phyloP scores from a whole-genome alignment of 306 rosid genomes.

The Pyrus communis region DNA sequence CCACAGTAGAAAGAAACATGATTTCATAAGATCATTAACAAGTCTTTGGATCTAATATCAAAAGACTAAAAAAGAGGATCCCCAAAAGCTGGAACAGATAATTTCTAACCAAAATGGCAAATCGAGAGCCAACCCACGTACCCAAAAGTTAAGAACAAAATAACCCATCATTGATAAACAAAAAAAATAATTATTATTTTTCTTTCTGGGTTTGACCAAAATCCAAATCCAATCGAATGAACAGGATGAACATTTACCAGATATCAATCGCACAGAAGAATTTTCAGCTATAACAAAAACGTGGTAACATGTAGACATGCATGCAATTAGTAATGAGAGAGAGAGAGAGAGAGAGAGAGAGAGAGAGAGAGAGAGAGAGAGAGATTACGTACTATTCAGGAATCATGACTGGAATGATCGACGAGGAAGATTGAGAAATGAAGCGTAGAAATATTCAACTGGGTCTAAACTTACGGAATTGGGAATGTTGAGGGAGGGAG shows the following conservation, averaged over 20 bases:
- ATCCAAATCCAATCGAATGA: constrained; percentile 1
- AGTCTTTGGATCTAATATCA: no score
- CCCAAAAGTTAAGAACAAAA: not conserved
- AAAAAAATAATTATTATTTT: not conserved
- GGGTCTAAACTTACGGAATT: not conserved
- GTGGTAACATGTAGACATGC: not conserved
- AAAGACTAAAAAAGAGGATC: not conserved
- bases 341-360: constrained; percentile 3
- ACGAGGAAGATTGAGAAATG: constrained; percentile 1
- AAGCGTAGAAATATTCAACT: not conserved
- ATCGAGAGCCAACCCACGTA: not conserved
- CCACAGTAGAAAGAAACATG: no score
- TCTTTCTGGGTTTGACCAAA: not conserved
- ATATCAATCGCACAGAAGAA: not conserved
- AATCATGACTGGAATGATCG: constrained; percentile 39
- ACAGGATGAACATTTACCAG: not conserved
- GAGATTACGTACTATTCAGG: constrained; percentile 56
- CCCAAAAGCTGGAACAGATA: not conserved
- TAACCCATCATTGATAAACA: not conserved
- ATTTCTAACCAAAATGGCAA: not conserved
- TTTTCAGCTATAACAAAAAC: not conserved
- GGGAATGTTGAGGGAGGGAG: not conserved
- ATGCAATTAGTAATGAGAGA: not conserved
- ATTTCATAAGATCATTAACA: no score
- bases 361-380: constrained; percentile 3